Percentiles rank a stretch among this genome's conserved stretches.
These are phyloP conservation scores for Cladophialophora immunda DNA, from an alignment of 2,329 filamentous ascomycete species.

Conservation along the genomic window DNA sequence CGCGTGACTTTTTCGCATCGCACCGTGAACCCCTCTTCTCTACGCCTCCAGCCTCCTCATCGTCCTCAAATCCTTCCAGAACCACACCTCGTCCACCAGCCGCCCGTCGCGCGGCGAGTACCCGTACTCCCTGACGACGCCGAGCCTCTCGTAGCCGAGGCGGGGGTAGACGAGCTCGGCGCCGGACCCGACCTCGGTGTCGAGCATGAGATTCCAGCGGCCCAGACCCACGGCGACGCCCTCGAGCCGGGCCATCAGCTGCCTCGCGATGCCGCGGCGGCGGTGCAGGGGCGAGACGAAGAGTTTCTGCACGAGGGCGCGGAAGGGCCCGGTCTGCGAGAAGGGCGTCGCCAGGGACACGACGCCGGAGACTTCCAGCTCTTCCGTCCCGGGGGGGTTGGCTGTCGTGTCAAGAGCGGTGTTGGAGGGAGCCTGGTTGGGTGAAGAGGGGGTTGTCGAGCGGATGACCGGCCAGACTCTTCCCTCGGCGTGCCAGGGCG, in stretches of 20 bases:
- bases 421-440: no score
- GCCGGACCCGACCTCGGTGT: constrained; percentile 61
- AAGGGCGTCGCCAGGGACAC: constrained; percentile 63
- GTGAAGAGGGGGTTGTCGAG: not conserved
- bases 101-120: constrained; percentile 62
- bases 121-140: constrained; percentile 64
- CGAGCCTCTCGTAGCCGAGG: constrained; percentile 66
- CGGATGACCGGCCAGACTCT: constrained; percentile 24
- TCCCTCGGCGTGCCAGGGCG: constrained; percentile 14
- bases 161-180: constrained; percentile 64
- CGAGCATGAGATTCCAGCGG: constrained; percentile 62
- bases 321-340: constrained; percentile 65
- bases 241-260: constrained; percentile 65
- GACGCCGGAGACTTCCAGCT: constrained; percentile 56
- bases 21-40: no score
- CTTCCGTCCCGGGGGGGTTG: no score
- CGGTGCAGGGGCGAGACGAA: constrained; percentile 64
- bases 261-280: constrained; percentile 60
- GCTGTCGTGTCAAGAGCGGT: not conserved
- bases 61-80: constrained; percentile 40
- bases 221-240: constrained; percentile 60
- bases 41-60: constrained; percentile 19
- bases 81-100: constrained; percentile 49
- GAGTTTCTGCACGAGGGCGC: constrained; percentile 66
- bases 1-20: no score